These are phyloP conservation scores for Chaetomium globosum DNA, from an alignment of 2,329 filamentous ascomycete species.

Conservation along the genomic window DNA sequence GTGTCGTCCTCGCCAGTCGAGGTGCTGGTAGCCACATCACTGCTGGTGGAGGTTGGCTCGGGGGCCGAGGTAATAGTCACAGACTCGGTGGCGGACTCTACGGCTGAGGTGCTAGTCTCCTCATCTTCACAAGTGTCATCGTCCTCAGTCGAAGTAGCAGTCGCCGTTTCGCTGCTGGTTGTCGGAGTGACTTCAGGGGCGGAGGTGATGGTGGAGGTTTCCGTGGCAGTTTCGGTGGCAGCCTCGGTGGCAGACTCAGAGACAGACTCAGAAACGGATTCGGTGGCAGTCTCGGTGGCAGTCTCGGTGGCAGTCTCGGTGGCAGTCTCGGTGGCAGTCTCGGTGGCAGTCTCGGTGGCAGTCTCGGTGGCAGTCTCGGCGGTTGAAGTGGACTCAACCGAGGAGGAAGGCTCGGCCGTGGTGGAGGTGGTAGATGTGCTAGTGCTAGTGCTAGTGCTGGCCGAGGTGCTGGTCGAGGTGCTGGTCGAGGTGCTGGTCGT, in stretches of 20 bases:
- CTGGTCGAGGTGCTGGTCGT: not conserved
- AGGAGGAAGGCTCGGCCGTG: not conserved
- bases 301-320: not conserved
- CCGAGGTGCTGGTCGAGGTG: too few species aligned
- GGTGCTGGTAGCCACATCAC: conserved; percentile 22
- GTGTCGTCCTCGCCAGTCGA: conserved; percentile 18
- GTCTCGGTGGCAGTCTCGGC: not conserved
- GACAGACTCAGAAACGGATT: not conserved
- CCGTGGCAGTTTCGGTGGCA: not conserved
- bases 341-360: not conserved
- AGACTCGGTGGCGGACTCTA: conserved; percentile 1
- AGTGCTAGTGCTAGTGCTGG: conserved; percentile 14
- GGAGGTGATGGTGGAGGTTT: conserved; percentile 2
- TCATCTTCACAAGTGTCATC: conserved; percentile 3
- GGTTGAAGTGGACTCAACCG: not conserved
- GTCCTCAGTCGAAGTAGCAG: not conserved
- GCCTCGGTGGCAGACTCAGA: not conserved
- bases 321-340: not conserved
- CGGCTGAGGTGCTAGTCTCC: not conserved
- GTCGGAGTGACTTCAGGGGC: not conserved
- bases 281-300: not conserved
- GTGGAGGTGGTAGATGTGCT: conserved; percentile 22
- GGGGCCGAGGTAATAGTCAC: conserved; percentile 1
- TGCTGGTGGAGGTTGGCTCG: conserved; percentile 19
- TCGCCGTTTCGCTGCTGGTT: not conserved